phyloP scores from a whole-genome alignment of 176 grass and related monocot species.

The Lolium perenne region DNA sequence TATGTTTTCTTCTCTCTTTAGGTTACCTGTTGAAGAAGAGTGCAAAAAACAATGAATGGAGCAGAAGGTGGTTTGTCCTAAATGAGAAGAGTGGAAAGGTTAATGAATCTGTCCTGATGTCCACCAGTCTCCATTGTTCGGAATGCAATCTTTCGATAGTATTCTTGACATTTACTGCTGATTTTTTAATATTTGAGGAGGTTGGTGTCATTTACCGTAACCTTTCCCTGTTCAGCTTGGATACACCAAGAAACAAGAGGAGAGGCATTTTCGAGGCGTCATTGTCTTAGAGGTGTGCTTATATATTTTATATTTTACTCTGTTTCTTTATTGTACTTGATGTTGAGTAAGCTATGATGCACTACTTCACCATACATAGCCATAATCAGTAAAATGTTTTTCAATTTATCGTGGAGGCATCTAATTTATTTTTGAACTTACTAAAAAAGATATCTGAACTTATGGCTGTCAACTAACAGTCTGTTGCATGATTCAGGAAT shows the following conservation, averaged over 20 bases:
- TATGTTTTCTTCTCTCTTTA: slow-evolving; percentile 42
- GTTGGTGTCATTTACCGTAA: slow-evolving; percentile 38
- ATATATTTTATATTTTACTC: slow-evolving; percentile 13
- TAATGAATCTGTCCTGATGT: slow-evolving; percentile 43
- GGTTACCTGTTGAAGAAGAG: slow-evolving; percentile 92
- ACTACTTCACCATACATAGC: slow-evolving; percentile 7
- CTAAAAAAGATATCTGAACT: neutral
- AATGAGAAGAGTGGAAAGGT: slow-evolving; percentile 98
- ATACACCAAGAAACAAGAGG: slow-evolving; percentile 98
- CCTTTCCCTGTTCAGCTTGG: slow-evolving; percentile 67
- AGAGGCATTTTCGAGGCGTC: slow-evolving; percentile 88
- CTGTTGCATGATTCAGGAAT: slow-evolving; percentile 63
- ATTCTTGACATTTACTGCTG: slow-evolving; percentile 11
- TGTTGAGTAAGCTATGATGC: neutral
- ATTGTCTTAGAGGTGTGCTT: slow-evolving; percentile 79
- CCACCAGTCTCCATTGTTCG: slow-evolving; percentile 5
- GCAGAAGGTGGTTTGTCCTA: slow-evolving; percentile 89
- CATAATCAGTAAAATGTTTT: slow-evolving; percentile 25
- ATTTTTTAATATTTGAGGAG: slow-evolving; percentile 32
- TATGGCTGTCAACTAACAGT: slow-evolving; percentile 18
- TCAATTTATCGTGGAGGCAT: slow-evolving; percentile 12
- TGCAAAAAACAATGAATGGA: slow-evolving; percentile 97
- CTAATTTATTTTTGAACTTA: slow-evolving; percentile 12
- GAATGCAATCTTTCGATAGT: slow-evolving; percentile 32
- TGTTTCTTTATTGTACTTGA: slow-evolving; percentile 29